Evolutionary conservation across 1,139 yeast genomes (phyloP), one percentile per base, ranked within the genome.

Genomic region (Ogataea hybrid): DNA sequence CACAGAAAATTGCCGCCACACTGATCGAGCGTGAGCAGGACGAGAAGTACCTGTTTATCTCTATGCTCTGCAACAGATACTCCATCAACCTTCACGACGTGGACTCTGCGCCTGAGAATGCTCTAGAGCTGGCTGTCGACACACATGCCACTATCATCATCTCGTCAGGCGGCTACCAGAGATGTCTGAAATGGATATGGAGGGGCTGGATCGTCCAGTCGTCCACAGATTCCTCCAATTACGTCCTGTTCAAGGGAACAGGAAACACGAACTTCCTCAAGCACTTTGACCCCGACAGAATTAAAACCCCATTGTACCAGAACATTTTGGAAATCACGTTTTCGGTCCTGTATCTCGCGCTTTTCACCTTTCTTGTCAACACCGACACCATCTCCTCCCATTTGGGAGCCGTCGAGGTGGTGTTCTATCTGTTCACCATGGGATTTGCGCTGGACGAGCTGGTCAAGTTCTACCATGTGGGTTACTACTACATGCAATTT

Each of bases 141-240:
- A 78, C 81, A 76, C 96, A 88, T 56, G 79, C 87, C 9, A 83
- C 92, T 11, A 71, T 75, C 14, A 81, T 87, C 15, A 85, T 88
- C 55, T 81, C 88, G 0, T 78, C 94, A 0, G 67, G 84, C 3
- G 96, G 96, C 0, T 88, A 79, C 61, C 96, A 88, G 62, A 68
- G 95, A 44, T 86, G 96, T 66, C 76, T 86, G 57, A 81, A 82
- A 53, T 88, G 96, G 95, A 64, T 88, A 41, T 88, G 96, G 96
- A 69, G 90, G 47, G 96, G 96, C 16, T 87, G 96, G 95, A 84
- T 88, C 48, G 73, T 84, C 34, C 96, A 87, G 63, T 76, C 84
- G 29, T 75, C 79, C 12, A 63, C 61, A 14, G 86, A 85, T 57
- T 88, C 94, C 8, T 75, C 78, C 27, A 75, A 79, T 16, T 88